phyloP scores from a whole-genome alignment of 805 yeast genomes.

The Spathaspora sp. region DNA sequence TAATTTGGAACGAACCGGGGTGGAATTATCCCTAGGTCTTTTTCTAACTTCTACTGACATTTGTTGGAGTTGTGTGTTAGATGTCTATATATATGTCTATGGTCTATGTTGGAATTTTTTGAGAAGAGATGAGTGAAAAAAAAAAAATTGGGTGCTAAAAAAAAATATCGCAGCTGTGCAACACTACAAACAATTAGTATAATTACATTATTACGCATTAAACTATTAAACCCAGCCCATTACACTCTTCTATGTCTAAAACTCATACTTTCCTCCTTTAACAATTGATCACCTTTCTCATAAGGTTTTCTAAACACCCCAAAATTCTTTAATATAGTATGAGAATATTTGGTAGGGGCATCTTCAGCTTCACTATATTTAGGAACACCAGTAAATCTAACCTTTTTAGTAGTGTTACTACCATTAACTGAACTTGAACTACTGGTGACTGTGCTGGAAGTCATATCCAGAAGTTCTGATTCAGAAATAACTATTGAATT shows the following conservation, averaged over 20 bases:
- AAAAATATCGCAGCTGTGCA: not conserved
- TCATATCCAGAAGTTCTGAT: not conserved
- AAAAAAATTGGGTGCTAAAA: not conserved
- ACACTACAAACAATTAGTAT: not conserved
- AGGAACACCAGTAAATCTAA: constrained; percentile 51
- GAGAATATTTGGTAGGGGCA: constrained; percentile 44
- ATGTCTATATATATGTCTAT: not conserved
- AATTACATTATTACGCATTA: not conserved
- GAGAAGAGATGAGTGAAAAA: not conserved
- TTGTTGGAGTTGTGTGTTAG: no score
- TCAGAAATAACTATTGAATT: constrained; percentile 7
- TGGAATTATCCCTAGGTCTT: not conserved
- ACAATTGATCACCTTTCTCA: constrained; percentile 30
- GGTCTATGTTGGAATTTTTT: not conserved
- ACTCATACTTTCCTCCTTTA: constrained; percentile 36
- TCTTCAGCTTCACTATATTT: constrained; percentile 52
- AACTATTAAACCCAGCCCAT: not conserved
- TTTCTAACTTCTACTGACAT: constrained; percentile 3
- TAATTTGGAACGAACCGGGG: not conserved
- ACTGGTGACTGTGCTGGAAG: not conserved
- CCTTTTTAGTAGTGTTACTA: constrained; percentile 31
- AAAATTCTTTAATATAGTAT: constrained; percentile 34
- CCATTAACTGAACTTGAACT: not conserved
- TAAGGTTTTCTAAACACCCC: constrained; percentile 28
- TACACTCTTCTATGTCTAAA: constrained; percentile 14